These are phyloP conservation scores for Suhomyces bribrorum DNA, from an alignment of 1,139 yeast species.

Conservation along the genomic window DNA sequence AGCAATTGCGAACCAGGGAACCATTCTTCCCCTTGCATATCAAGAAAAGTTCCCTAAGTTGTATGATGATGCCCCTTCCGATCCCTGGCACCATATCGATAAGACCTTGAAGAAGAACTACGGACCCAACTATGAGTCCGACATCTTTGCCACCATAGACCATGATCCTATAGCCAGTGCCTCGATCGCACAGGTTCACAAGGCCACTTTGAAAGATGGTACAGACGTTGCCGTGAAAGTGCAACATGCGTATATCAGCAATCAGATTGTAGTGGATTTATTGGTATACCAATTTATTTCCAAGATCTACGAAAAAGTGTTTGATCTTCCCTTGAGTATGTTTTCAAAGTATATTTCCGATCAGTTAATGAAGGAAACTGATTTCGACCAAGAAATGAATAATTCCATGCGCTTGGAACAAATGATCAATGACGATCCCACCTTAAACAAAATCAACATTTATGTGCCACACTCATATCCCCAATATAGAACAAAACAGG, in stretches of 20 bases:
- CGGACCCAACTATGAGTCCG: constrained; percentile 47
- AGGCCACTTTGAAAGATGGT: constrained; percentile 52
- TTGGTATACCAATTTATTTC: constrained; percentile 56
- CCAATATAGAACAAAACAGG: constrained; percentile 48
- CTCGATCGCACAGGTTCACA: constrained; percentile 73
- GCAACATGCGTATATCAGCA: constrained; percentile 61
- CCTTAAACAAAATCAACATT: constrained; percentile 23
- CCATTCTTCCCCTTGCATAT: constrained; percentile 63
- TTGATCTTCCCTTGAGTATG: constrained; percentile 63
- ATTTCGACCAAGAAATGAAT: constrained; percentile 56
- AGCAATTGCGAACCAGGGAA: constrained; percentile 71
- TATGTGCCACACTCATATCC: constrained; percentile 55
- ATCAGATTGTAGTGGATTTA: constrained; percentile 61
- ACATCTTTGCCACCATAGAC: constrained; percentile 48
- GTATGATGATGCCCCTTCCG: constrained; percentile 73
- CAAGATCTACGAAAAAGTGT: constrained; percentile 55
- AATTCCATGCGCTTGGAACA: constrained; percentile 44
- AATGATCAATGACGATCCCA: constrained; percentile 25
- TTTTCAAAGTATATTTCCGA: constrained; percentile 59
- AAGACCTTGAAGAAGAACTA: constrained; percentile 44
- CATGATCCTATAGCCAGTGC: constrained; percentile 68
- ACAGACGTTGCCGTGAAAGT: constrained; percentile 66
- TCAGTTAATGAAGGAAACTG: constrained; percentile 60
- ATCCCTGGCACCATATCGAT: constrained; percentile 58
- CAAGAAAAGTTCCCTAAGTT: constrained; percentile 55